Evolutionary conservation across 352 stramenopile genomes (phyloP).

Genomic region (Globisporangium cylindrosporum): DNA sequence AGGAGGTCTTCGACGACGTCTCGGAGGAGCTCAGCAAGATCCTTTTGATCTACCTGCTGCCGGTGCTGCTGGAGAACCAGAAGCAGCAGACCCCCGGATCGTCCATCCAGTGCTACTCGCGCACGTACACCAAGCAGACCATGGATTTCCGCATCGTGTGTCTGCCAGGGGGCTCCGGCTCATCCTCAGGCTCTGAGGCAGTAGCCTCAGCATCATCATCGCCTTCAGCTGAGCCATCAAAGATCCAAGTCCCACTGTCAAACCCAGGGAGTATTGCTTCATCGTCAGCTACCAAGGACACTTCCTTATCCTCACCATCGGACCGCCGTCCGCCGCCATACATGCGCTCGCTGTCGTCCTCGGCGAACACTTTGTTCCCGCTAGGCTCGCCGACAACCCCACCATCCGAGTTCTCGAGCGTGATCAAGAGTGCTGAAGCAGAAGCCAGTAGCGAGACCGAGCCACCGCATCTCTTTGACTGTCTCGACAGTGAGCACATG

Average conservation of each 20-base stretch:
- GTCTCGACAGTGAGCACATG: slow-evolving; percentile 34
- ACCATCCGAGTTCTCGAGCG: slow-evolving; percentile 11
- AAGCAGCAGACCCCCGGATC: slow-evolving; percentile 17
- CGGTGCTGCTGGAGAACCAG: slow-evolving; percentile 38
- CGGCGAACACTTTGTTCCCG: slow-evolving; percentile 6
- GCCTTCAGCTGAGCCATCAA: neutral
- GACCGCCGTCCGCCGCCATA: slow-evolving; percentile 10
- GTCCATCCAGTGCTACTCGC: slow-evolving; percentile 48
- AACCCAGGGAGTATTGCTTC: neutral
- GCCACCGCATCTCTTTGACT: slow-evolving; percentile 58
- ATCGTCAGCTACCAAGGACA: neutral
- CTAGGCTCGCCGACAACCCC: neutral
- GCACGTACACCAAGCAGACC: slow-evolving; percentile 54
- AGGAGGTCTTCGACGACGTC: slow-evolving; percentile 48
- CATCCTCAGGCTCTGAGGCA: neutral
- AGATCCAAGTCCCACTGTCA: neutral
- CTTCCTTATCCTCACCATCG: neutral
- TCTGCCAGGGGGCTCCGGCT: neutral
- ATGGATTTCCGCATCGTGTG: slow-evolving; percentile 62
- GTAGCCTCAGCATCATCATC: neutral
- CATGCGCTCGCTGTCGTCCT: slow-evolving; percentile 19
- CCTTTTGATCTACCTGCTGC: slow-evolving; percentile 55
- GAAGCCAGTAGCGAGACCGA: slow-evolving; percentile 16
- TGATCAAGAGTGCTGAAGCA: slow-evolving; percentile 9
- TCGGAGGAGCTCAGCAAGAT: slow-evolving; percentile 54